Evolutionary conservation across 2,329 filamentous ascomycete genomes (phyloP), one percentile per base, ranked within the genome.

Genomic region (Dothideomycetes sp.): DNA sequence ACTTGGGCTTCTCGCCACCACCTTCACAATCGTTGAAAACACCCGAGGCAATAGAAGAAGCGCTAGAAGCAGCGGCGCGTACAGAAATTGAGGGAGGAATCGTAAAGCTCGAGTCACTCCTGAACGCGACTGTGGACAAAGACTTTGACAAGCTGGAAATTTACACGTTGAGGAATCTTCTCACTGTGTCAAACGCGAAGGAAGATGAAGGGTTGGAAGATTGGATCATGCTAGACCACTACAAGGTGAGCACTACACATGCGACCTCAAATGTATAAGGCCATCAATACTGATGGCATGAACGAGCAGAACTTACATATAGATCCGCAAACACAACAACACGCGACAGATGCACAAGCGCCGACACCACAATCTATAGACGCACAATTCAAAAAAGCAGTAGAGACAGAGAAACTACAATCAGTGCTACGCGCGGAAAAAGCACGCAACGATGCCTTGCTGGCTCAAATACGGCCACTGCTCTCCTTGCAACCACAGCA

Each of bases 211-310:
- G 46, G 5, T 68, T 81, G 34, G 65, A 83, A 52, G 73, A 76
- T 42, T 95, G 83, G 77, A 79, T 96, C 47, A 70, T 81, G 38
- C 66, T 98, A 47, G 75, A 75, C 35, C 89, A 96, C 68, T 95
- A 98, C 64, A 77, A 87, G 58, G 84, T 77, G 27, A 55, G 35
- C 55, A 14, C 19, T 31, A 8, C 36, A 42, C 14, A 4, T 16
- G n/a, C 14, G 15, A 3, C 18, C n/a, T n/a, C n/a, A n/a, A 42
- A 30, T n/a, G 27, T 10, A 30, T 10, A 30, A n/a, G 27, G 10
- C 27, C 27, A 30, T n/a, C 27, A n/a, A n/a, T n/a, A n/a, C n/a
- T n/a, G n/a, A n/a, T n/a, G 18, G 7, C 33, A 18, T 19, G 9
- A 10, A 35, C 31, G 19, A 34, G 27, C 18, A 36, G 31, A 55